Evolutionary conservation across 495 filamentous ascomycete genomes (phyloP).

Genomic region (Aspergillus steynii): DNA sequence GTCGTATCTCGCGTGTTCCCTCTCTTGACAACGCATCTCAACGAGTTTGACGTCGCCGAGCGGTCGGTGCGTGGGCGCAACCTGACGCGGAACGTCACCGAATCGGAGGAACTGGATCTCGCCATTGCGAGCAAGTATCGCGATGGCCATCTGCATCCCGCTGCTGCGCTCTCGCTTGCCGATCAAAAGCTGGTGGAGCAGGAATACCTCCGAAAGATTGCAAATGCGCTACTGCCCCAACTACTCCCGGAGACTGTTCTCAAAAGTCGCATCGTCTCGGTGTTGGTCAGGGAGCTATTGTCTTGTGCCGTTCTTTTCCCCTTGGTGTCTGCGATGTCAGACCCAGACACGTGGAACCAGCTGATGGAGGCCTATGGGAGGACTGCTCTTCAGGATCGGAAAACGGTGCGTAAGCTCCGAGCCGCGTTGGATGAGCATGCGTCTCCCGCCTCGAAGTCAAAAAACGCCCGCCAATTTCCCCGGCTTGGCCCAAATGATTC

Average conservation of each 20-base stretch:
- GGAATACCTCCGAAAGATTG: constrained; percentile 75
- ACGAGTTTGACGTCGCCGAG: constrained; percentile 89
- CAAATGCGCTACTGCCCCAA: constrained; percentile 68
- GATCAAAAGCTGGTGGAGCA: constrained; percentile 83
- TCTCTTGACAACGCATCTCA: constrained; percentile 86
- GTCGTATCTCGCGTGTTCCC: constrained; percentile 81
- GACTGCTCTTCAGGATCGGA: constrained; percentile 89
- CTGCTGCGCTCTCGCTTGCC: constrained; percentile 76
- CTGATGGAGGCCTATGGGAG: constrained; percentile 87
- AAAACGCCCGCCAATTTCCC: constrained; percentile 64
- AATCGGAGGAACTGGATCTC: constrained; percentile 92
- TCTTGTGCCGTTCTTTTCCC: constrained; percentile 49
- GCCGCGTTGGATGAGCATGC: constrained; percentile 95
- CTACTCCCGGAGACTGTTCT: constrained; percentile 73
- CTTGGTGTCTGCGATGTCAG: constrained; percentile 49
- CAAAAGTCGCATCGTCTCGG: constrained; percentile 74
- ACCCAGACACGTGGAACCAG: constrained; percentile 97
- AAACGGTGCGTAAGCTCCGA: constrained; percentile 89
- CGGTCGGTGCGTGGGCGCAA: constrained; percentile 81
- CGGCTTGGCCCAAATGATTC: constrained; percentile 69
- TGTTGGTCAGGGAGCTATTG: constrained; percentile 82
- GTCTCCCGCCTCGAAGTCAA: constrained; percentile 71
- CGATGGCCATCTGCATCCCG: constrained; percentile 86
- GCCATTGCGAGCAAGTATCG: constrained; percentile 92
- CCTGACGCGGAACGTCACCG: constrained; percentile 85